A percentile compares a stretch with the other conserved stretches of the same genome.
Conservation (phyloP, 805 yeast genomes). For the Kuraishia ogatae region DNA sequence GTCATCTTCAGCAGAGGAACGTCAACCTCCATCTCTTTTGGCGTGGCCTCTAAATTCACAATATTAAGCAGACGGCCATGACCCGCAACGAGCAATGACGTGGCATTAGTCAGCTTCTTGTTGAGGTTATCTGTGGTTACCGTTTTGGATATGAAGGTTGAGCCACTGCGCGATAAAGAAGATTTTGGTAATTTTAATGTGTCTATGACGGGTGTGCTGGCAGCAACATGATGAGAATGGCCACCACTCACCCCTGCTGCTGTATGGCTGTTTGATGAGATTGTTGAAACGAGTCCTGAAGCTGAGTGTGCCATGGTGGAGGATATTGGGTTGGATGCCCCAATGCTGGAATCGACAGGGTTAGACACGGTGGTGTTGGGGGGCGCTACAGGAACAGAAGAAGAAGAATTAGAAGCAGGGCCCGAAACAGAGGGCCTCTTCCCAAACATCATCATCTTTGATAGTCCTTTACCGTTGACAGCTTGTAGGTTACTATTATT, state of each 20-base stretch:
- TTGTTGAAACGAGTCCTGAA: not conserved
- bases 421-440: conserved; percentile 1
- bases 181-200: conserved; percentile 20
- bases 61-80: conserved; percentile 44
- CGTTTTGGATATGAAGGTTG: conserved; percentile 24
- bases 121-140: conserved; percentile 20
- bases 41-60: conserved; percentile 26
- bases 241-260: too few relatives aligned
- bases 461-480: conserved; percentile 5
- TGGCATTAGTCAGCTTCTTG: conserved; percentile 18
- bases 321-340: not conserved
- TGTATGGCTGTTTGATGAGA: not conserved
- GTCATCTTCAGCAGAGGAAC: conserved; percentile 35
- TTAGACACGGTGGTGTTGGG: not conserved
- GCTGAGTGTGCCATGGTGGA: not conserved
- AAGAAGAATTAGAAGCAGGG: too few relatives aligned
- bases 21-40: conserved; percentile 31
- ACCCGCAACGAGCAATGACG: conserved; percentile 30
- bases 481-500: conserved; percentile 8
- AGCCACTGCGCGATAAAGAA: conserved; percentile 21
- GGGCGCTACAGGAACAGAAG: too few relatives aligned
- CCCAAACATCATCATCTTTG: not conserved
- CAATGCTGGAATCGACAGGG: too few relatives aligned
- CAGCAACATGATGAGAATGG: not conserved
- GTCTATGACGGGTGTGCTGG: conserved; percentile 7